Base-by-base conservation (phyloP, 1,139 yeast species). In the Geotrichum klebahnii region DNA sequence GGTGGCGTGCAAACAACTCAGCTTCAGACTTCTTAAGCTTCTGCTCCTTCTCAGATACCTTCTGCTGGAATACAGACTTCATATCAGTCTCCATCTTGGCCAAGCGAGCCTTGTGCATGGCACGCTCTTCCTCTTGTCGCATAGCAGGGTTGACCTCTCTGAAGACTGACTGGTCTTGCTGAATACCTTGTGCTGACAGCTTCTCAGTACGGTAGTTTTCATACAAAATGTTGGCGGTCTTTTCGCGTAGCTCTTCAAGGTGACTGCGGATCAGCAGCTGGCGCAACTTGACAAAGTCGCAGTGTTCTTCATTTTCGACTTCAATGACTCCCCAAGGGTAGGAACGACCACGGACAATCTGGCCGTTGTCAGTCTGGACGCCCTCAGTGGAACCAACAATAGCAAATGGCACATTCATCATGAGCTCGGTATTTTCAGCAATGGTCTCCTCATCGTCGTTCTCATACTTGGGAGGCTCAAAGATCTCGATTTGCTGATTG, bases 281-380 rank as follows among this genome's bases (percentile, higher is more conserved):
- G 63, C 97, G 86, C 65, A 94, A 80, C 68, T 82, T 82, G 61
- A 85, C 82, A 68, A 94, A 94, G 71, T 94, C 99, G 67, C 92
- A 86, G 68, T 94, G 97, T 48, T 81, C 81, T 70, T 88, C 95
- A 68, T 92, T 92, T 68, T 90, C 97, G 57, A 94, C 95, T 70
- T 92, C 97, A 64, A 92, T 85, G 23, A 85, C 76, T 58, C 99
- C 99, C 99, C 99, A 94, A 55, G 98, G 98, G 69, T 94, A 94
- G 59, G 78, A 73, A 72, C 99, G 86, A 58, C 97, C 97, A 67
- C 97, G 83, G 43, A 89, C 95, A 37, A 73, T 65, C 66, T 84
- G 77, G 46, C 97, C 97, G 9, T 28, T 35, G 62, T 77, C 63
- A 46, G 86, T 81, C 61, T 77, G 77, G 34, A 90, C 88, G 58